phyloP scores from a whole-genome alignment of 2,329 filamentous ascomycete genomes.

The Clonostachys chloroleuca region DNA sequence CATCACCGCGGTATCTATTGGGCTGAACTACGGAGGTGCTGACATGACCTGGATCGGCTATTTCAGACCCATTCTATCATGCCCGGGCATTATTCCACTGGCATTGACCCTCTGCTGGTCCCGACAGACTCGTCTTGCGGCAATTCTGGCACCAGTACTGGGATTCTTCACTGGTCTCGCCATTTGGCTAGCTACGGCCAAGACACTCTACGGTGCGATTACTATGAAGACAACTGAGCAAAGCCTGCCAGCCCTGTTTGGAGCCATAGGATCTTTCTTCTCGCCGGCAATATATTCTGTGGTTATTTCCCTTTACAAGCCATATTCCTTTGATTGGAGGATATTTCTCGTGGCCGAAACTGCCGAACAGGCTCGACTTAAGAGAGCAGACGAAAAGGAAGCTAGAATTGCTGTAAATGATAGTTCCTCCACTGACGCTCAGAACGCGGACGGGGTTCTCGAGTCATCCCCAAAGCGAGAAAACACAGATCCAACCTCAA shows the following conservation, averaged over 20 bases:
- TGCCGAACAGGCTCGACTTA: neutral
- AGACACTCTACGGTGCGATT: slow-evolving; percentile 34
- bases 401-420: too few species aligned
- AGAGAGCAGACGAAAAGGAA: neutral
- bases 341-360: slow-evolving; percentile 10
- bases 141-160: slow-evolving; percentile 37
- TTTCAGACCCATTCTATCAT: neutral
- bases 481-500: too few species aligned
- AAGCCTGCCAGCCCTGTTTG: slow-evolving; percentile 41
- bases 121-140: slow-evolving; percentile 35
- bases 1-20: slow-evolving; percentile 13
- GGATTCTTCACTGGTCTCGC: slow-evolving; percentile 39
- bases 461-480: neutral
- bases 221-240: slow-evolving; percentile 35
- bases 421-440: neutral
- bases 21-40: neutral
- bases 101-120: slow-evolving; percentile 43
- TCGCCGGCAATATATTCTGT: slow-evolving; percentile 30
- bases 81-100: slow-evolving; percentile 41
- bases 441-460: neutral
- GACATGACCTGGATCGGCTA: neutral
- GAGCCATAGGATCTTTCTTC: slow-evolving; percentile 36
- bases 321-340: slow-evolving; percentile 26
- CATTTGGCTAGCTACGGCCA: slow-evolving; percentile 41
- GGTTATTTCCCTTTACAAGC: slow-evolving; percentile 32